Conservation (phyloP, 768 basidiomycete species). For the Boletellus emodensis region DNA sequence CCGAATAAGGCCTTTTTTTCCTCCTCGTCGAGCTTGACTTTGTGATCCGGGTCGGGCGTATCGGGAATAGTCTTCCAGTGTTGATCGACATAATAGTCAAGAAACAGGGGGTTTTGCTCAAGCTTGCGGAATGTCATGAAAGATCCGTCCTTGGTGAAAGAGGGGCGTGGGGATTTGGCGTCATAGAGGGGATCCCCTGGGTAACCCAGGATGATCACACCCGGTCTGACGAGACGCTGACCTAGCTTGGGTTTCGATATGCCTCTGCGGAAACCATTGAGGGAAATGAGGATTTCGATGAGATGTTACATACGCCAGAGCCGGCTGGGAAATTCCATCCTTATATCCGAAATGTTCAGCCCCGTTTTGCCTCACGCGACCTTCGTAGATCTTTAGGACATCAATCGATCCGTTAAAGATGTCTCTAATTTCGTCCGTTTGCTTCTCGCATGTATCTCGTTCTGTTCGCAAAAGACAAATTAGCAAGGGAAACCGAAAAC, state of each 20-base stretch:
- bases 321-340: conserved; percentile 52
- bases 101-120: conserved; percentile 41
- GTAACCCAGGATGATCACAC: conserved; percentile 41
- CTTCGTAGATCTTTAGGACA: background rate
- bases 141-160: conserved; percentile 48
- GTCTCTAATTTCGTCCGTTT: background rate
- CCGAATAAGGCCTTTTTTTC: conserved; percentile 20
- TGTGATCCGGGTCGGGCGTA: background rate
- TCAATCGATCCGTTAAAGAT: background rate
- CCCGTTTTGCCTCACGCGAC: background rate
- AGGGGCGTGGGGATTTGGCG: conserved; percentile 28
- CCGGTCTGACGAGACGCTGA: conserved; percentile 19
- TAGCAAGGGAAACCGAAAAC: background rate
- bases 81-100: conserved; percentile 43
- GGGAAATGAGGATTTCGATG: conserved; percentile 30
- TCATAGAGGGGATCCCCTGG: conserved; percentile 33
- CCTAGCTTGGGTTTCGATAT: conserved; percentile 30
- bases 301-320: conserved; percentile 25
- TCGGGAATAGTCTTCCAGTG: conserved; percentile 33
- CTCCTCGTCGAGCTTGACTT: conserved; percentile 16
- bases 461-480: background rate
- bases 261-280: conserved; percentile 19
- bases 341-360: conserved; percentile 54
- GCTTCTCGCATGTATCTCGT: background rate
- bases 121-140: conserved; percentile 49